Evolutionary conservation across 495 filamentous ascomycete genomes (phyloP), one percentile per base, ranked within the genome.

Genomic region (Endocarpon pusillum): DNA sequence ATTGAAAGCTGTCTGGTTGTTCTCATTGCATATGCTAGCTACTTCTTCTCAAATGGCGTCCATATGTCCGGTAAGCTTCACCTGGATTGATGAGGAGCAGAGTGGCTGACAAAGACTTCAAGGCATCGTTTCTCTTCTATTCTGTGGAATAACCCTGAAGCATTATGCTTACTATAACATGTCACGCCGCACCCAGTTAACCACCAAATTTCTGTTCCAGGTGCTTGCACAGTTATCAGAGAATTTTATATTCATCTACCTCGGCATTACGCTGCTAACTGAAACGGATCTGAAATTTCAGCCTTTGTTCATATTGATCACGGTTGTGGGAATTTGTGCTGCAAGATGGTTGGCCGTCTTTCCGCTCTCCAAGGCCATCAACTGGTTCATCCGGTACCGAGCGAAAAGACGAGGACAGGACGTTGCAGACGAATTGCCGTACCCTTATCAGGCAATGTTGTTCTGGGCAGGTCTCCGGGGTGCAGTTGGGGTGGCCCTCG

Each of bases 101-200:
- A 34, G n/a, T 41, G 1, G 17, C 32, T 35, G 6, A 54, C 21
- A n/a, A 12, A 30, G 19, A 14, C 8, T 25, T 11, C 2, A 44
- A 96, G 87, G 89, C 37, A 97, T 97, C 44, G 89, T 97, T 35
- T 89, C 89, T 12, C 67, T 97, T 36, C 62, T 97, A 8, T 96
- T 97, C 61, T 96, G 91, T 53, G 89, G 89, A 20, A 97, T 97
- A 39, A 94, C 89, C 5, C 66, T 97, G 21, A 97, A 97, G 53
- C 89, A 97, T 52, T 96, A 97, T 47, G 89, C 89, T 26, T 97
- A 97, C 61, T 94, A 94, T 62, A 97, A 97, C 59, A 97, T 97
- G 89, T 97, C 89, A 19, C 77, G 89, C 27, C 78, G 89, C 27
- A 94, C 91, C 15, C 89, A 97, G 49, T 70, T 97, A 45, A 94